Evolutionary conservation across 2,329 filamentous ascomycete genomes (phyloP).

Genomic region (Verticillium tricorpus): DNA sequence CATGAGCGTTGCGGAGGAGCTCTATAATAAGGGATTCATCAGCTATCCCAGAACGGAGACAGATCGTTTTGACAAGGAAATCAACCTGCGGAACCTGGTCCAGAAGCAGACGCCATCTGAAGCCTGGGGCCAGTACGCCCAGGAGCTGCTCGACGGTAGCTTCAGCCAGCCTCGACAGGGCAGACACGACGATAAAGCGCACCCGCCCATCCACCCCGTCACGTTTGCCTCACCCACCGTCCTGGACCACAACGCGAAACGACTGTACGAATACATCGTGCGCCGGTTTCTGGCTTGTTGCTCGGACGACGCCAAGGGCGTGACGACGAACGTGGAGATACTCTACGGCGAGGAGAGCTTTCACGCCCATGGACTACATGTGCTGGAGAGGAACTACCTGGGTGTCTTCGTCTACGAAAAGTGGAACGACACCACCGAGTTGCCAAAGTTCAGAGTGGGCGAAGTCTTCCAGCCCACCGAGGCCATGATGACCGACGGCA

Average conservation of each 20-base stretch:
- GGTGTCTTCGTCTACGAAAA: conserved; percentile 96
- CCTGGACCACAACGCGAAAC: conserved; percentile 61
- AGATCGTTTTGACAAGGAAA: conserved; percentile 87
- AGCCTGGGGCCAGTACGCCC: conserved; percentile 78
- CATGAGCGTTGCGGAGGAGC: conserved; percentile 79
- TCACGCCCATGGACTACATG: conserved; percentile 75
- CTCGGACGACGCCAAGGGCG: conserved; percentile 86
- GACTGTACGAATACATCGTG: conserved; percentile 88
- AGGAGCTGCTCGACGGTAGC: conserved; percentile 65
- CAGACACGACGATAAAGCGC: conserved; percentile 89
- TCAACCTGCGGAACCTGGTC: conserved; percentile 75
- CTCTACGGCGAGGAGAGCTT: conserved; percentile 81
- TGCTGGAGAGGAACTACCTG: conserved; percentile 86
- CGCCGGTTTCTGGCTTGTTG: conserved; percentile 93
- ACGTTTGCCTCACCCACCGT: conserved; percentile 70
- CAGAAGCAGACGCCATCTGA: conserved; percentile 77
- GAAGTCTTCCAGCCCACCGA: conserved; percentile 86
- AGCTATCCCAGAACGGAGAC: conserved; percentile 98
- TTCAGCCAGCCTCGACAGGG: conserved; percentile 82
- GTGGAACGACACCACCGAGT: conserved; percentile 81
- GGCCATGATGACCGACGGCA: conserved; percentile 85
- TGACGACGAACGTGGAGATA: conserved; percentile 80
- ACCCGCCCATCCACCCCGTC: conserved; percentile 94
- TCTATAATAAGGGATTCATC: conserved; percentile 95
- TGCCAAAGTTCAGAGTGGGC: conserved; percentile 74